phyloP scores from a whole-genome alignment of 2,329 filamentous ascomycete genomes.

The Kalaharituber pfeilii region DNA sequence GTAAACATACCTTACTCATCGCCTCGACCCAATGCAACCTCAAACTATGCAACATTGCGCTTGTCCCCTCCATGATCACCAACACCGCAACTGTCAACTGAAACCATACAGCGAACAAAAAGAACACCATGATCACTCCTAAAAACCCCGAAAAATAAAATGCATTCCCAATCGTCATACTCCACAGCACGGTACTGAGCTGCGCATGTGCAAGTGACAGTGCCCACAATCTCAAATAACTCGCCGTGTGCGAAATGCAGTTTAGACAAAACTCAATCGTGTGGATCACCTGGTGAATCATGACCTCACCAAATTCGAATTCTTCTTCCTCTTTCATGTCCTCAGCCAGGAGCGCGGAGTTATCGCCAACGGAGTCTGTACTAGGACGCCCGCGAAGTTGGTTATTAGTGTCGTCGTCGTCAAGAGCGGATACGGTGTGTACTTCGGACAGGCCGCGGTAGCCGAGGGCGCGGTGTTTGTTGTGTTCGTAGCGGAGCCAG shows the following conservation, averaged over 20 bases:
- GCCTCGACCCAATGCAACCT: slow-evolving; percentile 93
- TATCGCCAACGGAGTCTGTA: slow-evolving; percentile 57
- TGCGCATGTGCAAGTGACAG: slow-evolving; percentile 93
- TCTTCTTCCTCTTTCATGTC: slow-evolving; percentile 85
- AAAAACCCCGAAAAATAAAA: slow-evolving; percentile 47
- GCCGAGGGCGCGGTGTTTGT: slow-evolving; percentile 66
- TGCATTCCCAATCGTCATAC: slow-evolving; percentile 74
- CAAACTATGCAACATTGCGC: slow-evolving; percentile 84
- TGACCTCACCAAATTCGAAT: slow-evolving; percentile 90
- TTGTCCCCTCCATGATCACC: slow-evolving; percentile 90
- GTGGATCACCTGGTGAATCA: slow-evolving; percentile 99
- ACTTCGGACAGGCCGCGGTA: slow-evolving; percentile 43
- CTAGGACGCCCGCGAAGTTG: slow-evolving; percentile 37
- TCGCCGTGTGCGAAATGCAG: slow-evolving; percentile 96
- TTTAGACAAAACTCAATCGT: slow-evolving; percentile 86
- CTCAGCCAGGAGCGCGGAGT: slow-evolving; percentile 66
- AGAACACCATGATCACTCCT: slow-evolving; percentile 64
- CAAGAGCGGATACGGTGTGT: slow-evolving; percentile 72
- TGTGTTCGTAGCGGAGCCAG: slow-evolving; percentile 87
- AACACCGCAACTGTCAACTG: slow-evolving; percentile 61
- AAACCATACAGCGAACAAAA: slow-evolving; percentile 82
- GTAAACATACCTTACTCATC: slow-evolving; percentile 52
- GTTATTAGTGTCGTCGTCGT: slow-evolving; percentile 51
- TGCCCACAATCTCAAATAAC: slow-evolving; percentile 96
- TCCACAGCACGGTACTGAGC: slow-evolving; percentile 87